A percentile compares a stretch with the other conserved stretches of the same genome.
Conservation (phyloP, 2,329 filamentous ascomycete species). For the Aspergillus costaricaensis region DNA sequence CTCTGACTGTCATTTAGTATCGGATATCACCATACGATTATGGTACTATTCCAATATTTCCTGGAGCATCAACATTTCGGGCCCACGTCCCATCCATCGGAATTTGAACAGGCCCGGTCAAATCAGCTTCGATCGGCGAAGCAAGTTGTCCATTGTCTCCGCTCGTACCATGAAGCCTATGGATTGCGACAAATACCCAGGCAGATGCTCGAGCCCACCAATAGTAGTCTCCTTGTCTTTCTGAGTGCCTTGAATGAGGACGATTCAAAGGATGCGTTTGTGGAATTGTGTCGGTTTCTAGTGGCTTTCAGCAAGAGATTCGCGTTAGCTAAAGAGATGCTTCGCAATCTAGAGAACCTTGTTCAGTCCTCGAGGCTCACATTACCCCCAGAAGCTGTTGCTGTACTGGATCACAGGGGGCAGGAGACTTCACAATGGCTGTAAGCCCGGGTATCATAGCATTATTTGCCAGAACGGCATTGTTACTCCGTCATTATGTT, state of each 20-base stretch:
- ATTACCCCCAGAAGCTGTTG: conserved; percentile 27
- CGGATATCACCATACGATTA: conserved; percentile 29
- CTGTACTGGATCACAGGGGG: conserved; percentile 23
- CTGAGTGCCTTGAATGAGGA: conserved; percentile 25
- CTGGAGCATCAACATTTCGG: conserved; percentile 20
- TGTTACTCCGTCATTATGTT: background rate
- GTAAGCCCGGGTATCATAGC: background rate
- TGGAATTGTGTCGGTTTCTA: conserved; percentile 31
- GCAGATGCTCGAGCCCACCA: conserved; percentile 29
- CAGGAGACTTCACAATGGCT: conserved; percentile 18
- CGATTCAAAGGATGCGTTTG: conserved; percentile 27
- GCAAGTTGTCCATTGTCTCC: conserved; percentile 31
- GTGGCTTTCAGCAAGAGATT: conserved; percentile 28
- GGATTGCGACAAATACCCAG: conserved; percentile 33
- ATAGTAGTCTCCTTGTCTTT: conserved; percentile 26
- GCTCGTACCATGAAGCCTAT: conserved; percentile 30
- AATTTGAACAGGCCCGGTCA: conserved; percentile 16
- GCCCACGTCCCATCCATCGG: conserved; percentile 8
- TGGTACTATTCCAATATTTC: conserved; percentile 29
- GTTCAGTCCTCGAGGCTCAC: conserved; percentile 16
- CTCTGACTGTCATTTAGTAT: conserved; percentile 28
- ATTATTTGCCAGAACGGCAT: background rate
- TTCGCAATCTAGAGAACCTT: conserved; percentile 25
- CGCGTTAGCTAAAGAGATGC: conserved; percentile 23
- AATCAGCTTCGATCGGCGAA: conserved; percentile 25